phyloP scores from a whole-genome alignment of 257 asterid species.

The Cinchona pubescens region DNA sequence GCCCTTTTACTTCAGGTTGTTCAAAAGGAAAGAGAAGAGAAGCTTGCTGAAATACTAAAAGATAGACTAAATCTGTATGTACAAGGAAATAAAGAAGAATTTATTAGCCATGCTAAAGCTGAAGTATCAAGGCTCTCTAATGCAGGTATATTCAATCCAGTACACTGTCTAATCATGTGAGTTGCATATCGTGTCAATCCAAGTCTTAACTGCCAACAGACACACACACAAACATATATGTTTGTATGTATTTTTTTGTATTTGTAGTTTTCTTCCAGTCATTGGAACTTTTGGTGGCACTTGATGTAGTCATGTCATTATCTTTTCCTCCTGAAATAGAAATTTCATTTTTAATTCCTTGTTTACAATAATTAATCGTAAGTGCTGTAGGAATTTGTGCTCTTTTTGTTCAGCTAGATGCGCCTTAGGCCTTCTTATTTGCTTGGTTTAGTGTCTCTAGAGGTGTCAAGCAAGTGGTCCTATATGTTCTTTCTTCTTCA shows the following conservation, averaged over 20 bases:
- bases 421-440: background rate
- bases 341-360: background rate
- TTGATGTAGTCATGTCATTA: background rate
- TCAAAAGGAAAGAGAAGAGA: conserved; percentile 96
- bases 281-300: background rate
- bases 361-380: background rate
- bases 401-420: background rate
- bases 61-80: conserved; percentile 77
- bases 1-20: conserved; percentile 47
- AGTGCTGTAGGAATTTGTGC: background rate
- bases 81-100: conserved; percentile 90
- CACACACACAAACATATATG: background rate
- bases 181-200: background rate
- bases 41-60: conserved; percentile 73
- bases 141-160: conserved; percentile 54
- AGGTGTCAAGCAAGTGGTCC: background rate
- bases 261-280: background rate
- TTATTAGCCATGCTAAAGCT: conserved; percentile 64
- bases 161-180: background rate
- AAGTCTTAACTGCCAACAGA: background rate
- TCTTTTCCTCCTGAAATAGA: background rate
- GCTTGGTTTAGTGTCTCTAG: background rate
- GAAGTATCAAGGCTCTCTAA: conserved; percentile 83
- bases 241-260: background rate
- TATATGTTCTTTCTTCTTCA: background rate